Percentiles rank a stretch among this genome's conserved stretches.
Evolutionary conservation across 768 basidiomycete species (phyloP).

Genomic region (Suillus placidus): DNA sequence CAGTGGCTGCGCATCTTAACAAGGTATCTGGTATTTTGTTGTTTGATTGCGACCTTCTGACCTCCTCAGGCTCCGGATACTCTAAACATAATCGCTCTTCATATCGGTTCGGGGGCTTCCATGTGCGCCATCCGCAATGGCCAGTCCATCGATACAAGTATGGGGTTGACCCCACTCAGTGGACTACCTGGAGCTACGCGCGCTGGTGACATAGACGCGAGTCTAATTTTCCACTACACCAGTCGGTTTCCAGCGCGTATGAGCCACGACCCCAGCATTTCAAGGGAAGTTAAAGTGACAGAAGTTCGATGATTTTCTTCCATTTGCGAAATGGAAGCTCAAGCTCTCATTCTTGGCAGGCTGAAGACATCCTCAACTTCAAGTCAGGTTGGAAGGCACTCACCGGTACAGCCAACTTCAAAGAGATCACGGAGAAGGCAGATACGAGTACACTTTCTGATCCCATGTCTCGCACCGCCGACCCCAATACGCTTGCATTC

Average conservation of each 20-base stretch:
- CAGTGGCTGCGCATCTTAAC: slow-evolving; percentile 58
- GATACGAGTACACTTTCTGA: slow-evolving; percentile 26
- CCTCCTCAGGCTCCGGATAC: slow-evolving; percentile 41
- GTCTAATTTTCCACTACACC: slow-evolving; percentile 81
- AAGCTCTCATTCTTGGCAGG: slow-evolving; percentile 37
- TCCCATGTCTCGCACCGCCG: slow-evolving; percentile 21
- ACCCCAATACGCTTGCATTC: slow-evolving; percentile 65
- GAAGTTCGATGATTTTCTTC: slow-evolving; percentile 32
- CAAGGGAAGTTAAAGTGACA: slow-evolving; percentile 56
- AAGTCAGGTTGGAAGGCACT: slow-evolving; percentile 79
- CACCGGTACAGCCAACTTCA: slow-evolving; percentile 83
- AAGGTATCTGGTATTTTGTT: slow-evolving; percentile 41
- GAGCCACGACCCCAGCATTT: slow-evolving; percentile 52
- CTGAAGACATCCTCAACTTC: slow-evolving; percentile 75
- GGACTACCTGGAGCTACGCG: slow-evolving; percentile 91
- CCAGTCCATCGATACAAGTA: slow-evolving; percentile 79
- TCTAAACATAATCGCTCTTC: slow-evolving; percentile 78
- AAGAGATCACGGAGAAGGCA: slow-evolving; percentile 56
- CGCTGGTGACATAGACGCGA: slow-evolving; percentile 81
- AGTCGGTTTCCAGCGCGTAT: slow-evolving; percentile 55
- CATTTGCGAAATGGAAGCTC: slow-evolving; percentile 1
- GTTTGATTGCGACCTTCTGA: neutral
- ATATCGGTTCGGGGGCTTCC: slow-evolving; percentile 91
- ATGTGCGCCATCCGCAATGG: slow-evolving; percentile 76
- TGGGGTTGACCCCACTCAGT: slow-evolving; percentile 90